Conservation (phyloP, 2,329 filamentous ascomycete species). For the Aspergillus nomiae region DNA sequence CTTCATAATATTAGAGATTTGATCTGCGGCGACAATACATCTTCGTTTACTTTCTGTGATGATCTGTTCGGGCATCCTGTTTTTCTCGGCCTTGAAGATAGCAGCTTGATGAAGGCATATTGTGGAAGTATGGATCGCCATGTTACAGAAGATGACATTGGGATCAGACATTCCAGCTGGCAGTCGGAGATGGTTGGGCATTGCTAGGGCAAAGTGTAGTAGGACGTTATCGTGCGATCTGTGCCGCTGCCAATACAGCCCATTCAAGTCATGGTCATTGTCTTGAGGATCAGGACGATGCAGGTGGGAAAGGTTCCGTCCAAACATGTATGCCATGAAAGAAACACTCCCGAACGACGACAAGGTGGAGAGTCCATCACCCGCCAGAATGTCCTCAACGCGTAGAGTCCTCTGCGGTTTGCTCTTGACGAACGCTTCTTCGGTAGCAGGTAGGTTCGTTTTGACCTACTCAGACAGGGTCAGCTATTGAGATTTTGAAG, state of each 20-base stretch:
- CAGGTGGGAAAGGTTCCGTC: constrained; percentile 85
- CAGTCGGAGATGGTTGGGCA: constrained; percentile 80
- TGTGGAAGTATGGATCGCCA: constrained; percentile 94
- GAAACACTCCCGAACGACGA: constrained; percentile 79
- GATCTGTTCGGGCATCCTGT: constrained; percentile 73
- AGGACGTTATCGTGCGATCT: constrained; percentile 86
- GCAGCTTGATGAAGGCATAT: constrained; percentile 98
- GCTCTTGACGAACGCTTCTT: constrained; percentile 82
- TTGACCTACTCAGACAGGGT: constrained; percentile 58
- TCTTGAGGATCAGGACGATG: constrained; percentile 83
- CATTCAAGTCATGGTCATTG: constrained; percentile 82
- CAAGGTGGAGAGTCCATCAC: constrained; percentile 71
- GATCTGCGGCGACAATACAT: constrained; percentile 89
- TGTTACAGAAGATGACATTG: constrained; percentile 91
- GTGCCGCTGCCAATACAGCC: constrained; percentile 94
- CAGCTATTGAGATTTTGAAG: constrained; percentile 15
- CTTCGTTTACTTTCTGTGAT: constrained; percentile 88
- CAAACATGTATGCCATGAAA: constrained; percentile 85
- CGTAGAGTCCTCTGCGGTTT: constrained; percentile 71
- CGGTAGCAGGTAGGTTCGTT: constrained; percentile 79
- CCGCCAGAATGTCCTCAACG: constrained; percentile 57
- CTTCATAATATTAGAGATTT: constrained; percentile 93
- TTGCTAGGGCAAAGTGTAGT: constrained; percentile 78
- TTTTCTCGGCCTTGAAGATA: constrained; percentile 95
- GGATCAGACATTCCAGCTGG: constrained; percentile 73